Evolutionary conservation across 768 basidiomycete genomes (phyloP).

Genomic region (Sporobolomyces pararoseus): DNA sequence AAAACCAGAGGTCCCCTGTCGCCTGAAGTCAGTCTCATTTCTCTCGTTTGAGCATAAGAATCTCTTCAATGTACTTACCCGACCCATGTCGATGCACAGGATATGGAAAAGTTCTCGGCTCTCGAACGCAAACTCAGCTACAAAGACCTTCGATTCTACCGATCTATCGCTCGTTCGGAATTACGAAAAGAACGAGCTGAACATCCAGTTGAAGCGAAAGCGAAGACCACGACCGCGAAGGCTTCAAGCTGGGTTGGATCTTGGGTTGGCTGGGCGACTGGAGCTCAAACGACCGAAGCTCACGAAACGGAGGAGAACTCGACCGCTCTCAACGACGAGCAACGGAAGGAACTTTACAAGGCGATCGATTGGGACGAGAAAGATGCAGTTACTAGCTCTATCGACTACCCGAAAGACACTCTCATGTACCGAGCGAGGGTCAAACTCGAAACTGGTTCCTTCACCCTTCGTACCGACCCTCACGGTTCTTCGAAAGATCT

Average conservation of each 20-base stretch:
- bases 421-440: constrained; percentile 70
- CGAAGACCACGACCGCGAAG: constrained; percentile 49
- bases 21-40: constrained; percentile 54
- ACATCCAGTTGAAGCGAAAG: constrained; percentile 68
- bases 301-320: constrained; percentile 27
- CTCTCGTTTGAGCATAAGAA: constrained; percentile 28
- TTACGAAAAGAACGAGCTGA: constrained; percentile 77
- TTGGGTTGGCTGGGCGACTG: constrained; percentile 63
- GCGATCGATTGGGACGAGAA: constrained; percentile 89
- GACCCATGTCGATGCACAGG: constrained; percentile 3
- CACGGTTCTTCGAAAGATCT: constrained; percentile 63
- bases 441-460: constrained; percentile 79
- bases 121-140: constrained; percentile 82
- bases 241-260: constrained; percentile 56
- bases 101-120: constrained; percentile 53
- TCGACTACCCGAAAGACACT: constrained; percentile 72
- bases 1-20: constrained; percentile 60
- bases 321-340: constrained; percentile 73
- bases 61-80: neutral
- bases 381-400: constrained; percentile 63
- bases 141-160: constrained; percentile 94
- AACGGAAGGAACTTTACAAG: constrained; percentile 82
- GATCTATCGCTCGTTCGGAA: constrained; percentile 84
- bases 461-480: constrained; percentile 70
- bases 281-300: constrained; percentile 7